phyloP scores from a whole-genome alignment of 169 alveolate species.

The Pseudocohnilembus persalinus region DNA sequence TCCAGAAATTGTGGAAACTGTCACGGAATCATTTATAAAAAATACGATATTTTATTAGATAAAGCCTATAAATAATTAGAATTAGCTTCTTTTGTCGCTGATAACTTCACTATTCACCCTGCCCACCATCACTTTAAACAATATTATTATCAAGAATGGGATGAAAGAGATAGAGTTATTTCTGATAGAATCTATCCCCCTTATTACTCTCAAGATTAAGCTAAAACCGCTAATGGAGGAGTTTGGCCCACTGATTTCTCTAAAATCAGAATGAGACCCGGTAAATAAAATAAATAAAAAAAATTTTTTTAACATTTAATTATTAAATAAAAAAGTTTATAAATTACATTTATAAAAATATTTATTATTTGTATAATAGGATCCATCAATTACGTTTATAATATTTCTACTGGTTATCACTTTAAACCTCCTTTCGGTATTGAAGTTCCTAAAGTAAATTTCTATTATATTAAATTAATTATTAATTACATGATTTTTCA shows the following conservation, averaged over 20 bases:
- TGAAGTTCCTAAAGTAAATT: constrained; percentile 95
- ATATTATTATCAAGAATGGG: constrained; percentile 84
- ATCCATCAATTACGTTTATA: constrained; percentile 90
- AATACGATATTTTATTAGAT: constrained; percentile 78
- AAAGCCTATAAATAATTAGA: constrained; percentile 81
- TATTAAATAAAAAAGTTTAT: too few relatives aligned
- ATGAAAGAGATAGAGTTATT: constrained; percentile 77
- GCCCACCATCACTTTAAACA: constrained; percentile 81
- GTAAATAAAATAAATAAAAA: too few relatives aligned
- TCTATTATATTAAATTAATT: too few relatives aligned
- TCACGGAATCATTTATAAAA: constrained; percentile 80
- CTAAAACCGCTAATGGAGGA: constrained; percentile 96
- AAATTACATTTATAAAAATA: too few relatives aligned
- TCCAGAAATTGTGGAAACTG: constrained; percentile 80
- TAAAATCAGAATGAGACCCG: constrained; percentile 77
- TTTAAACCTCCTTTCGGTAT: constrained; percentile 96
- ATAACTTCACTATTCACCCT: constrained; percentile 70
- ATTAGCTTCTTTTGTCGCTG: constrained; percentile 65
- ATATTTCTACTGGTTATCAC: constrained; percentile 93
- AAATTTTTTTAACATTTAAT: too few relatives aligned
- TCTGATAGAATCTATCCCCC: constrained; percentile 84
- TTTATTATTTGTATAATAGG: background rate
- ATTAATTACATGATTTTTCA: too few relatives aligned
- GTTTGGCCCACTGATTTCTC: constrained; percentile 96
- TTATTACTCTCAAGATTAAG: constrained; percentile 82